Base-by-base conservation (phyloP, 2,329 filamentous ascomycete species). In the Colletotrichum falcatum region DNA sequence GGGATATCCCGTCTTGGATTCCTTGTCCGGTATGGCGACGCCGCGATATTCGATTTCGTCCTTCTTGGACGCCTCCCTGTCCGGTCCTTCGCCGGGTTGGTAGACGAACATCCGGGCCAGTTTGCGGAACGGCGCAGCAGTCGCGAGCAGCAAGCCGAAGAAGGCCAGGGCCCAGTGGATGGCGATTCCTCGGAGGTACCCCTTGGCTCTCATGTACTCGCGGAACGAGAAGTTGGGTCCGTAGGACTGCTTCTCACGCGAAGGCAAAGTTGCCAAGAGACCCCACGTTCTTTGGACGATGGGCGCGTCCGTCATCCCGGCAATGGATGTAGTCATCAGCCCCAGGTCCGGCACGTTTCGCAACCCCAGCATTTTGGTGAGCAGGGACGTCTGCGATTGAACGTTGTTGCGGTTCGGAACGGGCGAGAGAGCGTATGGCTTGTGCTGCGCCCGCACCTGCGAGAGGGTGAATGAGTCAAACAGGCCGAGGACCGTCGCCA, bases 251-350 rank as follows among this genome's bases (percentile, higher is more conserved):
- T 81, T 79, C 66, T 80, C 78, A 42, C 81, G 83, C 39, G 66
- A 62, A 9, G 85, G 82, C 3, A 82, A 81, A 65, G 81, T 78
- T n/a, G 82, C 79, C 12, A 88, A 78, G 1, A 92, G 79, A 20
- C 90, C 90, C 90, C 90, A 92, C 11, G 87, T 87, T 53, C 90
- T 84, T 72, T 90, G 85, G 7, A 92, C 86, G 23, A 88, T 81
- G 18, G 87, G 82, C 5, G 81, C 78, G 74, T 92, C 88, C 1
- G 86, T 85, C 12, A 78, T 76, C 8, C 77, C 83, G 28, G 85
- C 82, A 1, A 88, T 49, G 14, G 85, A 89, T 0, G 86, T 87
- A 0, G 89, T 87, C 55, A 89, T 79, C 23, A 86, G 81, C 18
- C 90, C 90, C 20, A 91, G 81, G 58, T 84, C 80, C 2, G 85